phyloP scores from a whole-genome alignment of 23 red algal species.

The Pyropia yezoensis region DNA sequence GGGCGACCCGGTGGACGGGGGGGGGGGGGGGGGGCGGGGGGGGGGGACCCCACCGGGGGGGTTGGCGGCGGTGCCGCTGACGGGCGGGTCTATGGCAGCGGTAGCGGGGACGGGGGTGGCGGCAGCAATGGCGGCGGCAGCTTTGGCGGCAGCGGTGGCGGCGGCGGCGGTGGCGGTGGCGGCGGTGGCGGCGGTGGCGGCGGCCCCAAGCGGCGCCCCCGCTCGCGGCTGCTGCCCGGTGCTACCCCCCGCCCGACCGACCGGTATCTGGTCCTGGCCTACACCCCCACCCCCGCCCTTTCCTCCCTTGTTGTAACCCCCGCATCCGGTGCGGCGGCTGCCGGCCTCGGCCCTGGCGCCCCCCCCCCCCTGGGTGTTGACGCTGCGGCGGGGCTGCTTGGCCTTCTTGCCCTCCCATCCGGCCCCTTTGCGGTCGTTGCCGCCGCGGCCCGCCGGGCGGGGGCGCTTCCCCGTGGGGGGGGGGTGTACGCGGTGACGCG shows the following conservation, averaged over 20 bases:
- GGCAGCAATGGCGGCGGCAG: too few species aligned
- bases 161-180: too few species aligned
- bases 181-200: too few species aligned
- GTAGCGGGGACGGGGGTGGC: too few species aligned
- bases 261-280: conserved; percentile 62
- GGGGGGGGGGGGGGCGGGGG: too few species aligned
- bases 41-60: too few species aligned
- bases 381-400: conserved; percentile 58
- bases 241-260: background rate
- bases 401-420: conserved; percentile 50
- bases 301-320: background rate
- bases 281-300: conserved; percentile 12
- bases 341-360: conserved; percentile 23
- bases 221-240: background rate
- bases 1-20: background rate
- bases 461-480: conserved; percentile 23
- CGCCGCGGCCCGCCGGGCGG: conserved; percentile 38
- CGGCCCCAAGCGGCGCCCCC: background rate
- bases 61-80: too few species aligned
- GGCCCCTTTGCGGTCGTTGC: conserved; percentile 53
- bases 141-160: too few species aligned
- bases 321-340: conserved; percentile 5
- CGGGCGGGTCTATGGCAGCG: too few species aligned
- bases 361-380: conserved; percentile 32
- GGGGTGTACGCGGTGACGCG: conserved; percentile 29